Evolutionary conservation across 2,329 filamentous ascomycete species (phyloP), one percentile per base, ranked within the genome.

Genomic region (Sporothrix brasiliensis): DNA sequence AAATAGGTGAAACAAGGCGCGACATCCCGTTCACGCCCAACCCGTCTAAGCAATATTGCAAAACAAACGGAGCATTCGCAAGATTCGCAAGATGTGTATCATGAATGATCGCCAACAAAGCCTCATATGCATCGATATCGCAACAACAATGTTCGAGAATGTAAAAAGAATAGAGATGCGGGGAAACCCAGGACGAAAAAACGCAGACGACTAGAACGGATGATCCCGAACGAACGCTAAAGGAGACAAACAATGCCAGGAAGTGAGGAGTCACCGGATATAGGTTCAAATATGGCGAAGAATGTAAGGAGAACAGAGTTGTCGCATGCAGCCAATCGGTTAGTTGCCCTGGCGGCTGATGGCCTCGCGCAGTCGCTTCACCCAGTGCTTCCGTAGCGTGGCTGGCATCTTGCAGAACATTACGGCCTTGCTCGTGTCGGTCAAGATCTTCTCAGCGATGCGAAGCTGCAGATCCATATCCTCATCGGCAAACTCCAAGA

Each of bases 401-500:
- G 80, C 77, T 0, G 86, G 83, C 85, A 88, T 88, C 79, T 88
- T 88, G 79, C 86, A 87, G 73, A 88, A 89, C 54, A 88, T 82
- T 81, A 88, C 85, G 41, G 86, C 87, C 76, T 87, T 88, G 75
- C 84, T 85, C 73, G 87, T 84, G 73, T 88, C 84, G n/a, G 84
- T 83, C 34, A 88, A 79, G 1, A 86, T 83, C 72, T 85, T 85
- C 76, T 88, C 86, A 0, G 86, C 85, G 47, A 88, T 86, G 77
- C 85, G 86, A 52, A 88, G 79, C 79, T 88, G 86, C 70, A 88
- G 76, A 74, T 88, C 86, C 71, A 84, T 79, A 71, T 88, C 85
- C 73, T 88, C 86, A 63, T 84, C 81, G 16, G 82, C 78, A 75
- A 88, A 88, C 71, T 88, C 86, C 44, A 82, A 80, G 77, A 88